Base-by-base conservation (phyloP, 179 eudicot species). In the Heliamphora pulchella region DNA sequence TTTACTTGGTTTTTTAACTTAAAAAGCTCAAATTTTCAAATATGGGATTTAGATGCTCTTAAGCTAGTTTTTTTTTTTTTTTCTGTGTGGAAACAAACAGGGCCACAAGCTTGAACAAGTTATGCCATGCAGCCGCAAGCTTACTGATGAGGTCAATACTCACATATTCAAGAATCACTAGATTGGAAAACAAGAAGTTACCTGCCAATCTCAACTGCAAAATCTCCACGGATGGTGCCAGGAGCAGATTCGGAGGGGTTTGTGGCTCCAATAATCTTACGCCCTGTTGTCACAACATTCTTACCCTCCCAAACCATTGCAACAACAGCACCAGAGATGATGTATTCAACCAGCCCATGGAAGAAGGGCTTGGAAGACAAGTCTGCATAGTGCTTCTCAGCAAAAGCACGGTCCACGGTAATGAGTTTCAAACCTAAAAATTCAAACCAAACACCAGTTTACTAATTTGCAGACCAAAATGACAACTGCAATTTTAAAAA, bases 241-340 rank as follows among this genome's bases (percentile, higher is more conserved):
- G 99, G 98, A 78, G 92, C 98, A 17, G 99, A 96, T 20, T 91
- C 96, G 46, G 91, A 83, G 43, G 99, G 99, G 91, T 96, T 96
- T 71, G 99, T 96, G 59, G 98, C 99, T 69, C 99, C 99, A 67
- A 93, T 96, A 70, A 96, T 89, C 90, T 91, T 96, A 79, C 99
- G 90, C 0, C 99, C 99, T 0, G 97, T 92, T 15, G 82, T 31
- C 6, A 96, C 97, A n/a, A 94, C 99, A 80, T 86, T 84, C 87
- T 96, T 94, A 18, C 99, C 99, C 82, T 96, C 98, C 99, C 99
- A 96, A 51, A 96, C 97, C 99, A 96, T 96, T 20, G 98, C 99
- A 71, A 91, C 94, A 76, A 96, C 99, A 0, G 99, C 97, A 5
- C 98, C 99, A 73, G 99, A 94, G 65, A 94, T 77, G 46, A 94